These are phyloP conservation scores for Auriculariales sp. DNA, from an alignment of 768 basidiomycete genomes.

Conservation along the genomic window DNA sequence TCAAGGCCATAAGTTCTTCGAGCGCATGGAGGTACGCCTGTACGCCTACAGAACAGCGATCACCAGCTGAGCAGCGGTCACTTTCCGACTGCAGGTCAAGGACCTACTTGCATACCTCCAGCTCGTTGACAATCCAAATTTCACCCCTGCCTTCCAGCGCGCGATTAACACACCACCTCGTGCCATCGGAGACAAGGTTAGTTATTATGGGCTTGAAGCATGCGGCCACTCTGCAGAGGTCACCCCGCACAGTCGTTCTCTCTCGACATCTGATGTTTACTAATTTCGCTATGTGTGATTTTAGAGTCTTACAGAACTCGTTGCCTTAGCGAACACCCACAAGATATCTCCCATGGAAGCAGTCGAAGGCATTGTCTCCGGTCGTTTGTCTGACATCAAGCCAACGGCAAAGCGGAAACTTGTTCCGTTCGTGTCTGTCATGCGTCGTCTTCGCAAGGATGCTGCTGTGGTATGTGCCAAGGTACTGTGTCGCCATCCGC, in stretches of 20 bases:
- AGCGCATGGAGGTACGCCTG: slow-evolving; percentile 50
- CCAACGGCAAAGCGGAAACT: slow-evolving; percentile 52
- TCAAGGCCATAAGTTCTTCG: slow-evolving; percentile 78
- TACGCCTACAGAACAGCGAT: too few species aligned
- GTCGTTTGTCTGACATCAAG: slow-evolving; percentile 47
- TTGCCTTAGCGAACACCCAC: slow-evolving; percentile 33
- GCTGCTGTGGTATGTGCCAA: slow-evolving; percentile 34
- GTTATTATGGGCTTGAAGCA: background rate
- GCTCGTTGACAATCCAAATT: slow-evolving; percentile 58
- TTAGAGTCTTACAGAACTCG: slow-evolving; percentile 49
- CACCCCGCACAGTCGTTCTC: background rate
- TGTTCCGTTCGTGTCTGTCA: slow-evolving; percentile 39
- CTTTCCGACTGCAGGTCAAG: slow-evolving; percentile 46
- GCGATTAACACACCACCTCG: slow-evolving; percentile 59
- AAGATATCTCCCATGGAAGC: slow-evolving; percentile 41
- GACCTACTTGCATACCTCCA: slow-evolving; percentile 74
- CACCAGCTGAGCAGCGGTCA: too few species aligned
- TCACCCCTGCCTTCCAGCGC: slow-evolving; percentile 53
- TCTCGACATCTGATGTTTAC: background rate
- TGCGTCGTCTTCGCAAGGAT: slow-evolving; percentile 35
- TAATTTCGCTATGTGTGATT: slow-evolving; percentile 20
- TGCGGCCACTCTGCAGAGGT: background rate
- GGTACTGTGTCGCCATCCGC: background rate
- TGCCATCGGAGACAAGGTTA: slow-evolving; percentile 66
- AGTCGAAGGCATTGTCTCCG: slow-evolving; percentile 49